Evolutionary conservation across 345 rosid species (phyloP).

Genomic region (Hibiscus tridactylites): DNA sequence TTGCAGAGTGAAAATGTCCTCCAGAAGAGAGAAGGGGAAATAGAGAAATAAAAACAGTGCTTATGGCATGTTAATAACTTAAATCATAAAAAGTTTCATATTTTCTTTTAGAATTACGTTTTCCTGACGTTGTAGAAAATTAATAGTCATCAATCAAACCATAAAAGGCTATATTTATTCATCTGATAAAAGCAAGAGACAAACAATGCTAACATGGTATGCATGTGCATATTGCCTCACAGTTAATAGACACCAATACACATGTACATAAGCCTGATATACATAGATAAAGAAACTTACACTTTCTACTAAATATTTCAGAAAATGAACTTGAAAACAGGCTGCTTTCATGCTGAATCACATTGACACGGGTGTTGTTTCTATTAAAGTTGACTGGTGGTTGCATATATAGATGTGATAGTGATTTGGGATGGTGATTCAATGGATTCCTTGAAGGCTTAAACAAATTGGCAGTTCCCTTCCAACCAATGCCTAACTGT

Average conservation of each 20-base stretch:
- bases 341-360: conserved; percentile 64
- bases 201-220: not conserved
- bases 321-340: conserved; percentile 89
- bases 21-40: too few relatives aligned
- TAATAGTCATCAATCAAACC: not conserved
- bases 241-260: not conserved
- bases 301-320: conserved; percentile 55
- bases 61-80: not conserved
- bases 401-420: conserved; percentile 32
- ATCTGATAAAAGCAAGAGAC: not conserved
- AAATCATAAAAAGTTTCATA: not conserved
- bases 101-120: not conserved
- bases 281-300: conserved; percentile 33
- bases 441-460: conserved; percentile 33
- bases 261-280: not conserved
- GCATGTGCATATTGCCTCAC: not conserved
- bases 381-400: conserved; percentile 24
- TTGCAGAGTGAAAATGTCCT: not conserved
- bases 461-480: conserved; percentile 28
- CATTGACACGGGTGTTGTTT: conserved; percentile 24
- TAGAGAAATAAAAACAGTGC: not conserved
- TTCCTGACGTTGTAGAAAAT: not conserved
- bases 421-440: conserved; percentile 31
- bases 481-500: conserved; percentile 23
- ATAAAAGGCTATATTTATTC: not conserved